These are phyloP conservation scores for Coemansia sp. DNA, from an alignment of 192 early-diverging fungal species.

Conservation along the genomic window DNA sequence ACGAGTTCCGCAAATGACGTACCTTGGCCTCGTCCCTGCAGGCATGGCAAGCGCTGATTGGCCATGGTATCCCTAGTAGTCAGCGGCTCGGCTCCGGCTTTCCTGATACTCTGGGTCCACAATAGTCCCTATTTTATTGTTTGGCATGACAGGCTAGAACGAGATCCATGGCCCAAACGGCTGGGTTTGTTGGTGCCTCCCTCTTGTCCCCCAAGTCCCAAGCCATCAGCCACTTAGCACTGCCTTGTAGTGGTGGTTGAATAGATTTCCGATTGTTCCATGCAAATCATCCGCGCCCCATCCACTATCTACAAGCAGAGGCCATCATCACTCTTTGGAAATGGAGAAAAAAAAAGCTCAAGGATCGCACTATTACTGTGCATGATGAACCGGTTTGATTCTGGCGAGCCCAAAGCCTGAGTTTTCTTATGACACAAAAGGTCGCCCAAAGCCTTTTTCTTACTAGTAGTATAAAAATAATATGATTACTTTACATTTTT, in stretches of 20 bases:
- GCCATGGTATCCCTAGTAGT: neutral
- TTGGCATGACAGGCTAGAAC: neutral
- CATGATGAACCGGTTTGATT: neutral
- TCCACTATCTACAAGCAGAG: neutral
- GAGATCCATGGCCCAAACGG: neutral
- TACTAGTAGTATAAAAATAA: neutral
- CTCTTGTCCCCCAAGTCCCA: neutral
- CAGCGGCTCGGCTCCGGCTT: neutral
- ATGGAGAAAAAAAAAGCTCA: neutral
- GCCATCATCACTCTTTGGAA: neutral
- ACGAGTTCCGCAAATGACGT: neutral
- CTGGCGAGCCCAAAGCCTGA: neutral
- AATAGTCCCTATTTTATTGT: neutral
- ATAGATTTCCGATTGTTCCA: neutral
- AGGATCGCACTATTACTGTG: conserved; percentile 2
- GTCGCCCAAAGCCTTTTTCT: neutral
- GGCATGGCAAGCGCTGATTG: conserved; percentile 5
- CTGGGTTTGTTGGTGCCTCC: neutral
- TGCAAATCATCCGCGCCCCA: conserved; percentile 2
- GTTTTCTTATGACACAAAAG: neutral
- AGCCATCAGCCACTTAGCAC: conserved; percentile 1
- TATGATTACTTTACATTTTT: neutral
- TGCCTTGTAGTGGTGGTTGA: neutral
- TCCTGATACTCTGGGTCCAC: neutral
- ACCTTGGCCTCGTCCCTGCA: neutral